These are phyloP conservation scores for Prunus yedoensis DNA, from an alignment of 331 rosid species.

Conservation along the genomic window DNA sequence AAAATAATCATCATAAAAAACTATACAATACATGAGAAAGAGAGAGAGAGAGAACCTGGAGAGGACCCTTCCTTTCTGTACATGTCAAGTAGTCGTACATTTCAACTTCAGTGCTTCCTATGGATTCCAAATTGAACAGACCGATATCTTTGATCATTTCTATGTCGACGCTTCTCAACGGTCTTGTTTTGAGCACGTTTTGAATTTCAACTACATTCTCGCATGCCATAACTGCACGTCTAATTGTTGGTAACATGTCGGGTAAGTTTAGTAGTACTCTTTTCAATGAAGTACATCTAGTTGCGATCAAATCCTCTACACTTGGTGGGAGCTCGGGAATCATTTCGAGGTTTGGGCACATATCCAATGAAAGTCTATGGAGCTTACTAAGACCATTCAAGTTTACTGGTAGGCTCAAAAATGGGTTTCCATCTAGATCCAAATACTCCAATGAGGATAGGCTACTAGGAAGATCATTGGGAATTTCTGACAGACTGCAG, in stretches of 20 bases:
- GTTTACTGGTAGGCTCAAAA: constrained; percentile 2
- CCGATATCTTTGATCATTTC: constrained; percentile 8
- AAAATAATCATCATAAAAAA: too few species aligned
- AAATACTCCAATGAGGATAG: not conserved
- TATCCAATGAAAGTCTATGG: not conserved
- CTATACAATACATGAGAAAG: too few species aligned
- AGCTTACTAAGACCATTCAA: not conserved
- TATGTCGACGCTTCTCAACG: constrained; percentile 1
- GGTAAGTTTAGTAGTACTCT: not conserved
- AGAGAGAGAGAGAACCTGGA: constrained; percentile 2
- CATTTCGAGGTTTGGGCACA: not conserved
- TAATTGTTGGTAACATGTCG: not conserved
- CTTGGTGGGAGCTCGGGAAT: constrained; percentile 9
- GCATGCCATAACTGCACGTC: not conserved
- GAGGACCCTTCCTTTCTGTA: not conserved
- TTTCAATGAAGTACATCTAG: not conserved
- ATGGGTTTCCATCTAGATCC: not conserved
- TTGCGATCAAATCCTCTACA: not conserved
- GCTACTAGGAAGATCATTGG: not conserved
- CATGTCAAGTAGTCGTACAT: not conserved
- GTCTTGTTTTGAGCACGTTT: not conserved
- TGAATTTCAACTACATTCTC: not conserved
- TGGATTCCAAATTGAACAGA: not conserved
- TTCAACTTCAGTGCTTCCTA: not conserved
- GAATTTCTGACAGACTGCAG: not conserved